Percentiles rank a stretch among this genome's conserved stretches.
Conservation (phyloP, 345 rosid species). For the Hibiscus syriacus region DNA sequence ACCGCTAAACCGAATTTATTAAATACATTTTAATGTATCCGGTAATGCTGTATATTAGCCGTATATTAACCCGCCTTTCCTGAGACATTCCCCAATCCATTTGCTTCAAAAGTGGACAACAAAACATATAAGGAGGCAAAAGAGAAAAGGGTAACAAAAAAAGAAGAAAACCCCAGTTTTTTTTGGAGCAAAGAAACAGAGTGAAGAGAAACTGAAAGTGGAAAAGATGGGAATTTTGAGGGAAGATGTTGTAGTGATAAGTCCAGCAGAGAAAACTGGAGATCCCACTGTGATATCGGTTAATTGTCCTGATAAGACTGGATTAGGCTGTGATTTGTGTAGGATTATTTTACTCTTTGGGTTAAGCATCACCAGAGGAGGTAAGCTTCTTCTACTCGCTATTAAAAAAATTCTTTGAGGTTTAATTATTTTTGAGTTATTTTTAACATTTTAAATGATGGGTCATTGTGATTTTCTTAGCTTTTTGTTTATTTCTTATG, state of each 20-base stretch:
- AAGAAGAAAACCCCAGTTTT: not conserved
- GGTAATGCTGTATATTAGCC: too few relatives aligned
- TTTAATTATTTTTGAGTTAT: not conserved
- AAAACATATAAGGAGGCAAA: too few relatives aligned
- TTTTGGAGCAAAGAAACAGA: not conserved
- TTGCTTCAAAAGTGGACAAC: too few relatives aligned
- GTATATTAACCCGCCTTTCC: too few relatives aligned
- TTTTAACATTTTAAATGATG: not conserved
- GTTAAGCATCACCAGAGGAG: constrained; percentile 76
- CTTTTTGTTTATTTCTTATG: not conserved
- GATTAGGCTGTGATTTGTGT: constrained; percentile 82
- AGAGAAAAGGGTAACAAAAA: too few relatives aligned
- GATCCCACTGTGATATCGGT: constrained; percentile 65
- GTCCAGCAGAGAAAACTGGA: constrained; percentile 60
- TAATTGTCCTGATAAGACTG: constrained; percentile 96
- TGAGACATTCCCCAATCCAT: too few relatives aligned
- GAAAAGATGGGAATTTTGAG: constrained; percentile 39
- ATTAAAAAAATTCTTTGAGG: too few relatives aligned
- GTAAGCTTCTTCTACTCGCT: constrained; percentile 23
- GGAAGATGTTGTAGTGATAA: constrained; percentile 50
- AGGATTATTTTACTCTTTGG: constrained; percentile 87
- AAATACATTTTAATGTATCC: too few relatives aligned
- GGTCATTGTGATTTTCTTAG: constrained; percentile 4
- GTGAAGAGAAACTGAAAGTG: not conserved
- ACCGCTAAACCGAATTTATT: too few relatives aligned